Conservation (phyloP, 2,329 filamentous ascomycete species). For the Orbilia javanica region DNA sequence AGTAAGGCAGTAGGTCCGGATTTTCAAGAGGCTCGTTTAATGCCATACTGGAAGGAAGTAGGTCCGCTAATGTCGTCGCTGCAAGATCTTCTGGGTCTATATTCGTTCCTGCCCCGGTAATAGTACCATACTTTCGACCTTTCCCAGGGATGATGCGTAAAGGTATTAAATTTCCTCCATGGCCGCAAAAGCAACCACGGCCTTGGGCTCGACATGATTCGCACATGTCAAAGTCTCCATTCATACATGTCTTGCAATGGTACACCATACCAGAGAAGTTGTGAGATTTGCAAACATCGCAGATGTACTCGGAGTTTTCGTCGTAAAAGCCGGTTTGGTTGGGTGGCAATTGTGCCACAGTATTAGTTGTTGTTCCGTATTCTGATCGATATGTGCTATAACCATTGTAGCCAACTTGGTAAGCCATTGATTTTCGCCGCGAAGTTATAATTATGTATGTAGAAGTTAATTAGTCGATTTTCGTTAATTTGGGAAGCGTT, state of each 20-base stretch:
- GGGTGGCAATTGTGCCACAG: background rate
- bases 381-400: background rate
- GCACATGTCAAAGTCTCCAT: constrained; percentile 37
- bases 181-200: constrained; percentile 19
- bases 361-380: background rate
- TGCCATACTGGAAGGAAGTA: background rate
- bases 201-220: constrained; percentile 13
- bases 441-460: background rate
- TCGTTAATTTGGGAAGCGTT: no score
- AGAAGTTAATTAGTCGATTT: no score
- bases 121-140: constrained; percentile 17
- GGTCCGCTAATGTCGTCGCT: background rate
- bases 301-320: constrained; percentile 31
- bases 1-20: constrained; percentile 15
- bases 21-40: constrained; percentile 14
- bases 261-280: constrained; percentile 26
- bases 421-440: background rate
- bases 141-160: constrained; percentile 18
- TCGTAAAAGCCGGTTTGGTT: constrained; percentile 19
- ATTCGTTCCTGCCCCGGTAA: background rate
- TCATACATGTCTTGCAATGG: constrained; percentile 16
- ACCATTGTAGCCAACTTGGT: background rate
- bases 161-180: background rate
- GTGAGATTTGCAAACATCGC: constrained; percentile 34
- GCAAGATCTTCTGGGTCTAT: constrained; percentile 19